Conservation (phyloP, 495 filamentous ascomycete species). For the Penicillium roqueforti region DNA sequence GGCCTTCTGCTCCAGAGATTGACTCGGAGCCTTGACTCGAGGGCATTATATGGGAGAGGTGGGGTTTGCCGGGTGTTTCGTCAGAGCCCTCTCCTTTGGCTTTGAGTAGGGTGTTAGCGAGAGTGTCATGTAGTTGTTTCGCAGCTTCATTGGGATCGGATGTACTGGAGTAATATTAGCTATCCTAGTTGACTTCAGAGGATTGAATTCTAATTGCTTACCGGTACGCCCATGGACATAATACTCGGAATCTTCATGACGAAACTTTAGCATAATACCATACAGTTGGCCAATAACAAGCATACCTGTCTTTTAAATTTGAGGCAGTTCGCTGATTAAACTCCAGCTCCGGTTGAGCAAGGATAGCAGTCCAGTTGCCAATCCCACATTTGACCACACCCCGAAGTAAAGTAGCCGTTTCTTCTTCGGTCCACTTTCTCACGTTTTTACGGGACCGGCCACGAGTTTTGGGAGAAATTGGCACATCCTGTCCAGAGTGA, state of each 20-base stretch:
- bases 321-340: conserved; percentile 74
- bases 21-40: conserved; percentile 12
- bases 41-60: conserved; percentile 17
- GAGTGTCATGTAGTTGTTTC: conserved; percentile 37
- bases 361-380: conserved; percentile 81
- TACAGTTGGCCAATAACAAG: not conserved
- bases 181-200: not conserved
- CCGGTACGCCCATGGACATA: conserved; percentile 59
- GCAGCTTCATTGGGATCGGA: conserved; percentile 47
- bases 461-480: conserved; percentile 38
- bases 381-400: conserved; percentile 80
- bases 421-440: conserved; percentile 77
- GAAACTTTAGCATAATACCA: conserved; percentile 13
- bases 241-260: conserved; percentile 59
- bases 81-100: conserved; percentile 28
- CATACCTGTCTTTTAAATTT: conserved; percentile 77
- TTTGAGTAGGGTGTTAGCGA: conserved; percentile 36
- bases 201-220: conserved; percentile 10
- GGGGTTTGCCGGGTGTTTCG: conserved; percentile 24
- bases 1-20: conserved; percentile 8
- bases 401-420: conserved; percentile 69
- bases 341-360: conserved; percentile 66
- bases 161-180: conserved; percentile 22
- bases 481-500: conserved; percentile 24
- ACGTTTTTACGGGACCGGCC: conserved; percentile 45